phyloP scores from a whole-genome alignment of 441 rosid species.

The Omphalea diandra region DNA sequence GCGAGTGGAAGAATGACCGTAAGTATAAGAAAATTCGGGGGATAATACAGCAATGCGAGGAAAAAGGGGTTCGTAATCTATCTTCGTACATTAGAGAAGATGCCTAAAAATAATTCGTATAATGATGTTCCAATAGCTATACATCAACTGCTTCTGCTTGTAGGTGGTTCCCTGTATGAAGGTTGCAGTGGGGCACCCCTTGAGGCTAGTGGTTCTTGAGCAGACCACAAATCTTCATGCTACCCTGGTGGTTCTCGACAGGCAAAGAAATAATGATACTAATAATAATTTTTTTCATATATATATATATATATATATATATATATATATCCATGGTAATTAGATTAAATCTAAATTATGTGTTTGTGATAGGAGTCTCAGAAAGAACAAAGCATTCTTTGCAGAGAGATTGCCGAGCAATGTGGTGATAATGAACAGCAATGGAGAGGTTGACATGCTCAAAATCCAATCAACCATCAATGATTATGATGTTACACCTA shows the following conservation, averaged over 20 bases:
- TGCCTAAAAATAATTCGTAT: no score
- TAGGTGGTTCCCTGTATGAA: constrained; percentile 38
- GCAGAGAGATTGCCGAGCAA: constrained; percentile 37
- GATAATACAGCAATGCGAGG: constrained; percentile 34
- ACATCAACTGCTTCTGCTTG: background rate
- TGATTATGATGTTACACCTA: constrained; percentile 13
- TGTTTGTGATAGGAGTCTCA: constrained; percentile 28
- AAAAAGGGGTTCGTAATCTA: constrained; percentile 28
- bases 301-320: no score
- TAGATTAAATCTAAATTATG: background rate
- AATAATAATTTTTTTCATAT: no score
- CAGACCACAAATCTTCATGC: constrained; percentile 41
- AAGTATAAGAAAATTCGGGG: constrained; percentile 33
- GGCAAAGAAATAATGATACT: constrained; percentile 22
- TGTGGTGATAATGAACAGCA: constrained; percentile 36
- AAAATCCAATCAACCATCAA: constrained; percentile 23
- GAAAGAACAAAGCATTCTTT: constrained; percentile 37
- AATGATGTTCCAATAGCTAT: background rate
- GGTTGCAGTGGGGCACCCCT: constrained; percentile 38
- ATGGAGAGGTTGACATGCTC: constrained; percentile 38
- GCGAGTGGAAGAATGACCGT: constrained; percentile 27
- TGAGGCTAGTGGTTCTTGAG: constrained; percentile 40
- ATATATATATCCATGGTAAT: background rate
- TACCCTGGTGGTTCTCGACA: constrained; percentile 38
- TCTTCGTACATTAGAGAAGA: background rate